These are phyloP conservation scores for Conringia planisiliqua DNA, from an alignment of 345 rosid species.

Conservation along the genomic window DNA sequence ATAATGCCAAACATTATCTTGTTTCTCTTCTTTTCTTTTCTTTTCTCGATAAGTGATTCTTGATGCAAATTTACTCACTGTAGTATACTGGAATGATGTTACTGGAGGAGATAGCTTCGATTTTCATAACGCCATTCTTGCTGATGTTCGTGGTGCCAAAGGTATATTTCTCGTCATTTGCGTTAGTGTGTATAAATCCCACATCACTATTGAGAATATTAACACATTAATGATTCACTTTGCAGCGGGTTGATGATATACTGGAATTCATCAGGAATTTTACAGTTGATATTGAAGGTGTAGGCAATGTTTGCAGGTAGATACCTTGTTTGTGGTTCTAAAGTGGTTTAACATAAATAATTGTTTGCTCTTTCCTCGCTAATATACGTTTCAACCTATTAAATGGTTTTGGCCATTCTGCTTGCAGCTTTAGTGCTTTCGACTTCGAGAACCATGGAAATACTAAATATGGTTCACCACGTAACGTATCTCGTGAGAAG, in stretches of 20 bases:
- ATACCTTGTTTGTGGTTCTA: neutral
- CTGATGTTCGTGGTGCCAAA: slow-evolving; percentile 84
- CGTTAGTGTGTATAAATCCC: neutral
- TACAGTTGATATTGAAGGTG: slow-evolving; percentile 89
- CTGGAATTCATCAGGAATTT: slow-evolving; percentile 80
- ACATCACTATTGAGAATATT: neutral
- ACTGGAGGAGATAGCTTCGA: slow-evolving; percentile 96
- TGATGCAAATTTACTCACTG: slow-evolving; percentile 18
- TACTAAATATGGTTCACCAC: slow-evolving; percentile 76
- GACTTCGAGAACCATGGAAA: slow-evolving; percentile 90
- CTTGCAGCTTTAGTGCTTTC: slow-evolving; percentile 77
- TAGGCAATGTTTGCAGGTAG: slow-evolving; percentile 97
- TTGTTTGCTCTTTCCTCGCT: neutral
- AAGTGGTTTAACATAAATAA: neutral
- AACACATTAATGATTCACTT: slow-evolving; percentile 14
- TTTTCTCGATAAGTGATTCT: neutral
- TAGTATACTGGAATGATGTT: slow-evolving; percentile 98
- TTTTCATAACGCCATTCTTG: slow-evolving; percentile 90
- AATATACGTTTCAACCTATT: neutral
- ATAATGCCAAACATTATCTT: neutral
- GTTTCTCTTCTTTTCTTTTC: neutral
- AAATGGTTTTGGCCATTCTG: neutral
- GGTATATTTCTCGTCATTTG: slow-evolving; percentile 38
- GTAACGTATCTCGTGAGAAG: slow-evolving; percentile 41
- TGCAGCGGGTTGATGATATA: slow-evolving; percentile 94